Evolutionary conservation across 306 rosid genomes (phyloP), one percentile per base, ranked within the genome.

Genomic region (Carpinus viminea): DNA sequence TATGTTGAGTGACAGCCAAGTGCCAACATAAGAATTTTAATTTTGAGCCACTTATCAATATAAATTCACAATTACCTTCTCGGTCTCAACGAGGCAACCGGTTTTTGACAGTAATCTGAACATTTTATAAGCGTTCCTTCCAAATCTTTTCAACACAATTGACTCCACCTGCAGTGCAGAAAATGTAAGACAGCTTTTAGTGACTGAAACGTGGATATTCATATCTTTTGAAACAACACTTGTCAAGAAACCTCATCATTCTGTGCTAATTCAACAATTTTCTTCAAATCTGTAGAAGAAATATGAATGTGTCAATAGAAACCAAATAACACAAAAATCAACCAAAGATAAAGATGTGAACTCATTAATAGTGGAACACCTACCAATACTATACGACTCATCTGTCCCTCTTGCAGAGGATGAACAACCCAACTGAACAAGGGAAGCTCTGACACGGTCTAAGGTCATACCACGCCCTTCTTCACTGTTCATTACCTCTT

Each of bases 401-500:
- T 90, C 92, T 8, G 78, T 34, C 68, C 80, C 81, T 61, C 77
- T 16, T 53, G 6, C 73, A 62, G 62, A 81, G 57, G 64, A 75
- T 77, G 90, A 36, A 68, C 92, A 87, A 24, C 97, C 91, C 85
- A 95, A 76, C 83, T 81, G 76, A 62, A 75, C 74, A 74, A 95
- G 98, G 75, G 87, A 83, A 80, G 88, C 93, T 86, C 76, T 80
- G 56, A 93, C 95, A 61, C 89, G 88, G 73, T 90, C 97, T 16
- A 81, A 51, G 59, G 97, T 93, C 90, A 87, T 79, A 53, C 84
- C 83, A 51, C 90, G 89, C 36, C 97, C 96, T 45, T 73, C 80
- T 87, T 88, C 96, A 75, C 87, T 91, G 82, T 95, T 89, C 20
- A 88, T 82, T 51, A 93, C 97, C 90, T 93, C 99, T 20, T 87